A percentile compares a stretch with the other conserved stretches of the same genome.
Conservation (phyloP, 2,329 filamentous ascomycete species). For the Cladobotryum protrusum region DNA sequence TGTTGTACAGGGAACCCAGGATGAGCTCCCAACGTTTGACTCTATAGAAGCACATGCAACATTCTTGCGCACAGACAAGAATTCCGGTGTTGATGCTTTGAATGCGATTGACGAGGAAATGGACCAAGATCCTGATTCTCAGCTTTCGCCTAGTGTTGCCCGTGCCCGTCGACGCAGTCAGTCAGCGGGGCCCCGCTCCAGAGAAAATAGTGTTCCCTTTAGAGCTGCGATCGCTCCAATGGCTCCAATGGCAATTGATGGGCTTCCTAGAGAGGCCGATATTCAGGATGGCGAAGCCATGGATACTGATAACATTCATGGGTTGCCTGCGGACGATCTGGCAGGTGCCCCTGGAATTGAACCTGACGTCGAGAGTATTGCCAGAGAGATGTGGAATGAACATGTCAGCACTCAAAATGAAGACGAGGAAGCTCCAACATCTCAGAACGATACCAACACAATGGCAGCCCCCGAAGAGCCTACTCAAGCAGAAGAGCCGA, state of each 20-base stretch:
- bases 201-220: slow-evolving; percentile 20
- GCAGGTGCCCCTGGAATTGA: slow-evolving; percentile 6
- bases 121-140: slow-evolving; percentile 14
- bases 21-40: slow-evolving; percentile 11
- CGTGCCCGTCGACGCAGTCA: slow-evolving; percentile 21
- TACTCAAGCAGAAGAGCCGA: slow-evolving; percentile 6
- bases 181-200: slow-evolving; percentile 21
- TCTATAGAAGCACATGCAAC: not conserved
- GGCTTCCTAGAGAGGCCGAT: slow-evolving; percentile 6
- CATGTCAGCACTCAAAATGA: slow-evolving; percentile 24
- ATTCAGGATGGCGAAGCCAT: slow-evolving; percentile 11
- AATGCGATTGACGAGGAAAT: slow-evolving; percentile 17
- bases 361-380: slow-evolving; percentile 24
- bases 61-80: slow-evolving; percentile 12
- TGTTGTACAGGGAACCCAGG: slow-evolving; percentile 14
- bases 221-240: slow-evolving; percentile 12
- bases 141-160: slow-evolving; percentile 23
- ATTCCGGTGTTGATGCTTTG: slow-evolving; percentile 7
- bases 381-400: slow-evolving; percentile 30
- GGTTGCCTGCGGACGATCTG: not conserved
- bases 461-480: slow-evolving; percentile 1
- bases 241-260: slow-evolving; percentile 13
- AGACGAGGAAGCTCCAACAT: slow-evolving; percentile 10
- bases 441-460: not conserved
- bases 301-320: slow-evolving; percentile 3